phyloP scores from a whole-genome alignment of 2,329 filamentous ascomycete genomes.

The Aspergillus ibericus region DNA sequence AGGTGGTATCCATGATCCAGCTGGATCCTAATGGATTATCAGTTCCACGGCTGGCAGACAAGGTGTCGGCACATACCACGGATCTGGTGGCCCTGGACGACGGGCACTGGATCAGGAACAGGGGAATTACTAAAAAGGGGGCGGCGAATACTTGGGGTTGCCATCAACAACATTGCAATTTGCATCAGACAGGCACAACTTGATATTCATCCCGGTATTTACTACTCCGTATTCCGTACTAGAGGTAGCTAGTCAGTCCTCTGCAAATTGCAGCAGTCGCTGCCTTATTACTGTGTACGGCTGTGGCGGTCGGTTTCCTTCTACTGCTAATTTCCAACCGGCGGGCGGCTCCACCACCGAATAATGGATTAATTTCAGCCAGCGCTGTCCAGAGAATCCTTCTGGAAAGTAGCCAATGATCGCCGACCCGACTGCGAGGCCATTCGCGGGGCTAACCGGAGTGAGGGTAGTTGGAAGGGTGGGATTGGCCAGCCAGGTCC shows the following conservation, averaged over 20 bases:
- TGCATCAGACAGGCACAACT: neutral
- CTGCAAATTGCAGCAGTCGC: too few relatives aligned
- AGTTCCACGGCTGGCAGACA: neutral
- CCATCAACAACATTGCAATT: neutral
- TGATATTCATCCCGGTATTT: neutral
- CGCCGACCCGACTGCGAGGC: neutral
- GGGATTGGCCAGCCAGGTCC: constrained; percentile 21
- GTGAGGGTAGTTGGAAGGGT: neutral
- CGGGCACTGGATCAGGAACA: neutral
- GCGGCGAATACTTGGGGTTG: constrained; percentile 7
- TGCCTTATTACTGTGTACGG: neutral
- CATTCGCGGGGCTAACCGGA: neutral
- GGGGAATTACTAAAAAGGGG: constrained; percentile 10
- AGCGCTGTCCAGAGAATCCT: neutral
- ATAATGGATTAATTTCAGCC: too few relatives aligned
- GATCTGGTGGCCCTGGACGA: neutral
- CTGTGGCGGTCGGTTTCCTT: neutral
- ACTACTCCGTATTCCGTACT: too few relatives aligned
- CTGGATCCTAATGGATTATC: too few relatives aligned
- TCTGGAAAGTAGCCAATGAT: neutral
- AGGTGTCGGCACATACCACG: neutral
- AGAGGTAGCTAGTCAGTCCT: too few relatives aligned
- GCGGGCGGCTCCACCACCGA: too few relatives aligned
- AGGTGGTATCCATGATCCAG: neutral
- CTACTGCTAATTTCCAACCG: too few relatives aligned